These are phyloP conservation scores for Lipomyces starkeyi DNA, from an alignment of 805 yeast genomes.

Conservation along the genomic window DNA sequence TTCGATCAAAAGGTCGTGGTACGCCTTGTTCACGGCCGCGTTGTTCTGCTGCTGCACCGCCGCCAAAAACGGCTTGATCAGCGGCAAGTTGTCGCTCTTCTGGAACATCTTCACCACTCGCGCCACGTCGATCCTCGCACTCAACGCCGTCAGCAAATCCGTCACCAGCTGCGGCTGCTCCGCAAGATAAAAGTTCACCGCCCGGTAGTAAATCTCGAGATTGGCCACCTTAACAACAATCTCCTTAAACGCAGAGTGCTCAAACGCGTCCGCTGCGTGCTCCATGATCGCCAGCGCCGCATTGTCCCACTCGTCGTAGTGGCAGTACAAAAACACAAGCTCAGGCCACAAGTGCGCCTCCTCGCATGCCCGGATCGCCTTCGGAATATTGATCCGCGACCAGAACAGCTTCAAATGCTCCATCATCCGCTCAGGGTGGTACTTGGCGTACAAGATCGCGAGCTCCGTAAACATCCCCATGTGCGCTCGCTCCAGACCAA, in stretches of 20 bases:
- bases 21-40: constrained; percentile 90
- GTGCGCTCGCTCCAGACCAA: constrained; percentile 97
- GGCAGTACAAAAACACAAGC: constrained; percentile 93
- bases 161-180: constrained; percentile 91
- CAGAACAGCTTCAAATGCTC: constrained; percentile 97
- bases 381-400: constrained; percentile 98
- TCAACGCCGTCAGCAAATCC: constrained; percentile 80
- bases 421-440: constrained; percentile 87
- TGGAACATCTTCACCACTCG: constrained; percentile 90
- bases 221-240: constrained; percentile 93
- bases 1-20: constrained; percentile 92
- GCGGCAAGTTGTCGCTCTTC: constrained; percentile 93
- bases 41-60: constrained; percentile 90
- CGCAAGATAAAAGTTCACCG: constrained; percentile 89
- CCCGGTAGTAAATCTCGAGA: constrained; percentile 95
- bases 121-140: constrained; percentile 90
- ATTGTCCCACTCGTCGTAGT: constrained; percentile 99
- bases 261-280: constrained; percentile 89
- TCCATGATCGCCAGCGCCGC: constrained; percentile 97
- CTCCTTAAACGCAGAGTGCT: constrained; percentile 92
- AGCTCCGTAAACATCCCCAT: constrained; percentile 99
- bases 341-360: constrained; percentile 96
- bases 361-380: constrained; percentile 92
- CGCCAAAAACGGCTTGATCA: constrained; percentile 92
- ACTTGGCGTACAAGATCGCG: constrained; percentile 88